Evolutionary conservation across 495 filamentous ascomycete species (phyloP).

Genomic region (Aspergillus steynii): DNA sequence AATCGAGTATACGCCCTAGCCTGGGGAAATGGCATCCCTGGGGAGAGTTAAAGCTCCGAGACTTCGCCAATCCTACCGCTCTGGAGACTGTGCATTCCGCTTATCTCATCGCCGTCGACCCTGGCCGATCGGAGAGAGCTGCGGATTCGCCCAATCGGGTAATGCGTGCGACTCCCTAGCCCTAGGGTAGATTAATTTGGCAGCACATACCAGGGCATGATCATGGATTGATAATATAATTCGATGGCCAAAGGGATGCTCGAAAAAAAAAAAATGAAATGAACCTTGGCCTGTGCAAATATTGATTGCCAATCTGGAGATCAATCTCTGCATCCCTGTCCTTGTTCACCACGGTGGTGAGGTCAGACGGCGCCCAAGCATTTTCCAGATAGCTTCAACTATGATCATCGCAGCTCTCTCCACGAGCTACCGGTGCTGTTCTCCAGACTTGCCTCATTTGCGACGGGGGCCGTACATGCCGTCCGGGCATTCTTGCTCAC

Average conservation of each 20-base stretch:
- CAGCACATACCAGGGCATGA: not conserved
- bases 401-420: not conserved
- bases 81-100: not conserved
- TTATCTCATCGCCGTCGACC: not conserved
- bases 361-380: not conserved
- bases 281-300: not conserved
- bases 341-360: not conserved
- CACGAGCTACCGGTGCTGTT: not conserved
- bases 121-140: not conserved
- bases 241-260: no score
- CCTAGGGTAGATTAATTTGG: not conserved
- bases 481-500: not conserved
- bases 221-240: not conserved
- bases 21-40: not conserved
- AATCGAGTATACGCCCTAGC: not conserved
- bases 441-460: no score
- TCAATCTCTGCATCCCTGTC: not conserved
- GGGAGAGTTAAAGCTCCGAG: not conserved
- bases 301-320: not conserved
- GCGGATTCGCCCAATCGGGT: slow-evolving; percentile 10
- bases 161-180: slow-evolving; percentile 3
- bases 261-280: no score
- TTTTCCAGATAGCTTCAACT: not conserved
- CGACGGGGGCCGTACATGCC: not conserved
- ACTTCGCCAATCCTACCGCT: not conserved